Evolutionary conservation across 345 rosid genomes (phyloP), one percentile per base, ranked within the genome.

Genomic region (Arabidopsis arenosa): DNA sequence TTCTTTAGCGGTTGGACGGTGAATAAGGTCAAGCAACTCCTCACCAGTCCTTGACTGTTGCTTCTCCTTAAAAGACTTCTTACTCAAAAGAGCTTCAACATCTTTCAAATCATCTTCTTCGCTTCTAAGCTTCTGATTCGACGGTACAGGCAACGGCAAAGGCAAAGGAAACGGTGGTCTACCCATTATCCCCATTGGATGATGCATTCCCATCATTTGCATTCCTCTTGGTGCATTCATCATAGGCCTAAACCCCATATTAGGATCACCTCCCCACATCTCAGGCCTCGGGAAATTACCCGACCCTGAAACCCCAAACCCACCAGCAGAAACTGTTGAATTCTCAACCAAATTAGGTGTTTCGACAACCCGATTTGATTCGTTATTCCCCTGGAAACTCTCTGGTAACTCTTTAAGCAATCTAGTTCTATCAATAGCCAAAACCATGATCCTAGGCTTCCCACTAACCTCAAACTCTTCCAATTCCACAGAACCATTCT

Each of bases 81-180:
- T 95, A 62, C 80, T 87, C 83, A 95, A 64, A 85, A 95, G 80
- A 64, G 91, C 98, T 70, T 92, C 93, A 55, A 92, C 85, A 75
- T 92, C 99, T 84, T 92, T 87, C 85, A 87, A 28, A 36, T 92
- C 97, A 73, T 95, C 99, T 60, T 95, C 97, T 71, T 92, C 96
- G 0, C 85, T 89, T 77, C 91, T 86, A 78, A 85, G 84, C 76
- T 86, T 87, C 43, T 80, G 91, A 81, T 80, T 23, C 2, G 87
- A 76, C 39, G 85, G 86, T 74, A 85, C 83, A 26, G 85, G 89
- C 66, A 86, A 68, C 3, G 78, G 74, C 67, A 59, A 41, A 7
- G 82, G 72, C 67, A 74, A n/a, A 1, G 83, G 68, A 63, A 65
- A 70, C 17, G 63, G 69, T 1, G 82, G 82, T 66, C 82, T 51